These are phyloP conservation scores for Neospermospora avenae DNA, from an alignment of 2,329 filamentous ascomycete genomes.

Conservation along the genomic window DNA sequence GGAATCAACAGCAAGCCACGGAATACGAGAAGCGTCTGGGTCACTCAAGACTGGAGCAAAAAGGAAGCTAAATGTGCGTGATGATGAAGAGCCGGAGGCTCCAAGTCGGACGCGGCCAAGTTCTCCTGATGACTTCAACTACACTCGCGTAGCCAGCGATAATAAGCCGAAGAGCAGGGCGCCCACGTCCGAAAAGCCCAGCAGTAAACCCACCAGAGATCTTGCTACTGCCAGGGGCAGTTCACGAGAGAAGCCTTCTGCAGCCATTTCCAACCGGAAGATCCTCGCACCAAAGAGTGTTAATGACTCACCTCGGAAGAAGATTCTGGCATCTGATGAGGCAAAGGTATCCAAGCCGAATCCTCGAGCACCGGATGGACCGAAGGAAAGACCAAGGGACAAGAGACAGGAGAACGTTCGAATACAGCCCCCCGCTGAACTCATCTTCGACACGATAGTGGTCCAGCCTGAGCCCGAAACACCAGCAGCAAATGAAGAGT, in stretches of 20 bases:
- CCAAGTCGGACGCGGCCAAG: conserved; percentile 33
- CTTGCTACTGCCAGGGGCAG: conserved; percentile 26
- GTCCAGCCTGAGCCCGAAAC: conserved; percentile 36
- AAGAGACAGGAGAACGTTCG: conserved; percentile 17
- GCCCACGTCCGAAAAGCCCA: conserved; percentile 18
- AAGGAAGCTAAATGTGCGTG: conserved; percentile 53
- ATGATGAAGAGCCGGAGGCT: conserved; percentile 46
- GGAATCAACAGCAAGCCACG: conserved; percentile 8
- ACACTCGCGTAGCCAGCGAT: conserved; percentile 33
- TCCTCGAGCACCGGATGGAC: conserved; percentile 20
- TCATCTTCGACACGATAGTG: conserved; percentile 29
- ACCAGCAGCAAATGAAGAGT: conserved; percentile 41
- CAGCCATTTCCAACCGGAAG: conserved; percentile 25
- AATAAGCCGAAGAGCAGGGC: conserved; percentile 18
- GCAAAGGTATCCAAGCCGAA: conserved; percentile 41
- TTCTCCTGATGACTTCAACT: conserved; percentile 30
- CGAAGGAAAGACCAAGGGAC: conserved; percentile 21
- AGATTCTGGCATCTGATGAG: conserved; percentile 39
- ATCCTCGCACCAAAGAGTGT: conserved; percentile 51
- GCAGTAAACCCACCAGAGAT: conserved; percentile 23
- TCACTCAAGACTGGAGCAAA: conserved; percentile 50
- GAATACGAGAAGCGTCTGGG: conserved; percentile 24
- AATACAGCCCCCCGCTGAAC: conserved; percentile 13
- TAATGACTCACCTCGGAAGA: conserved; percentile 54
- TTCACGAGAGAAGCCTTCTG: conserved; percentile 23